These are phyloP conservation scores for Cucurbita pepo DNA, from an alignment of 306 rosid species.

Conservation along the genomic window DNA sequence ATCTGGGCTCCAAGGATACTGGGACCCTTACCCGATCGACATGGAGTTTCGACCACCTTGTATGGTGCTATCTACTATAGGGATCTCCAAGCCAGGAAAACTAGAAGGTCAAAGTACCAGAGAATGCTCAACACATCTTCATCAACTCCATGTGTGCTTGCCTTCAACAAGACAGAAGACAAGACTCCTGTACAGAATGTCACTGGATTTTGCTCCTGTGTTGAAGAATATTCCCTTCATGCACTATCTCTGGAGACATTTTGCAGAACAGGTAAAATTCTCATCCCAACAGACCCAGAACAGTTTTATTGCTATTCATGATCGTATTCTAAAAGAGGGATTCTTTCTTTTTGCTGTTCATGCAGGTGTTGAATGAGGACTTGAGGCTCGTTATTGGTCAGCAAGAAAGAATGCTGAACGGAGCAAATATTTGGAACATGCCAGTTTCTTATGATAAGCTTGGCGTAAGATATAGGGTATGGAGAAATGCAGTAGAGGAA, in stretches of 20 bases:
- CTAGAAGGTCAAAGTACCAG: conserved; percentile 62
- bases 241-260: conserved; percentile 70
- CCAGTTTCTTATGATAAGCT: conserved; percentile 86
- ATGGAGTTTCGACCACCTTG: conserved; percentile 97
- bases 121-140: conserved; percentile 70
- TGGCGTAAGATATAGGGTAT: conserved; percentile 72
- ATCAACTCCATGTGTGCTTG: conserved; percentile 88
- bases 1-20: conserved; percentile 80
- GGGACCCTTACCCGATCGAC: conserved; percentile 97
- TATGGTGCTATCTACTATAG: conserved; percentile 86
- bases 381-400: conserved; percentile 72
- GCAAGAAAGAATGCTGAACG: conserved; percentile 74
- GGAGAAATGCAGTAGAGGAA: conserved; percentile 71
- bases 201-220: conserved; percentile 74
- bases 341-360: background rate
- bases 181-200: conserved; percentile 81
- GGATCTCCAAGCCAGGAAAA: conserved; percentile 90
- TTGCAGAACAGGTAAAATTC: conserved; percentile 66
- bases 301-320: background rate
- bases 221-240: conserved; percentile 74
- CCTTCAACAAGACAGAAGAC: conserved; percentile 74
- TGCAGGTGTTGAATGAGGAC: conserved; percentile 78
- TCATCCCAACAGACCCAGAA: background rate
- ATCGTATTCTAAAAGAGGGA: too few relatives aligned
- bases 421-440: conserved; percentile 71